phyloP scores from a whole-genome alignment of 306 rosid genomes.

The Ochetophila trinervis region DNA sequence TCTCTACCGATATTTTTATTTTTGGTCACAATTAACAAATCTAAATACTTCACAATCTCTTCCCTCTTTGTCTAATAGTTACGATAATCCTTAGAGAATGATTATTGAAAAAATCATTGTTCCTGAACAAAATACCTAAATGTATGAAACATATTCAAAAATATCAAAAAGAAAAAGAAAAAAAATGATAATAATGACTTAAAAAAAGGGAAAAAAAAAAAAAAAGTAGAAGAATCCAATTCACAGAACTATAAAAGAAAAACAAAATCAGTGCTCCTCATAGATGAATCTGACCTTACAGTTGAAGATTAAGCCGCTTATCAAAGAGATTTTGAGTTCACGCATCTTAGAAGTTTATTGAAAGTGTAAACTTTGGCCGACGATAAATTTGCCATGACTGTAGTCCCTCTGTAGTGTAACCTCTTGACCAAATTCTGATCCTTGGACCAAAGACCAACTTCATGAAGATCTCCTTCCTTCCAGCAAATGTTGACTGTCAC shows the following conservation, averaged over 20 bases:
- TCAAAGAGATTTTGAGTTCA: slow-evolving; percentile 20
- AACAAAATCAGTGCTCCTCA: neutral
- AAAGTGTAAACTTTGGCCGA: slow-evolving; percentile 35
- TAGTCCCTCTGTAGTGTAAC: slow-evolving; percentile 41
- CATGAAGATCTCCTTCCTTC: slow-evolving; percentile 69
- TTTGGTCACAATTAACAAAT: no score
- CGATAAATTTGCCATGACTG: slow-evolving; percentile 27
- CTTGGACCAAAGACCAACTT: slow-evolving; percentile 50
- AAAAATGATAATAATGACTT: no score
- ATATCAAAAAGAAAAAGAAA: no score
- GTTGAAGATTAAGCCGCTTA: neutral
- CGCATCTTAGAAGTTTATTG: slow-evolving; percentile 37
- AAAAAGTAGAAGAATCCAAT: neutral
- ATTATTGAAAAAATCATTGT: no score
- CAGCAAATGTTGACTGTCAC: slow-evolving; percentile 73
- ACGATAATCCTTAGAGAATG: no score
- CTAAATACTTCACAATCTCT: no score
- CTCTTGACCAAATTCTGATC: slow-evolving; percentile 10
- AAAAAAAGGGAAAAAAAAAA: no score
- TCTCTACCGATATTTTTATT: no score
- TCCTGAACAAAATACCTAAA: no score
- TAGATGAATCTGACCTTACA: neutral
- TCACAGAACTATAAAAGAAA: neutral
- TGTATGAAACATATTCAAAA: no score
- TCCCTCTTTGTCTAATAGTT: no score